Evolutionary conservation across 2,329 filamentous ascomycete genomes (phyloP), one percentile per base, ranked within the genome.

Genomic region (Cordyceps tenuipes): DNA sequence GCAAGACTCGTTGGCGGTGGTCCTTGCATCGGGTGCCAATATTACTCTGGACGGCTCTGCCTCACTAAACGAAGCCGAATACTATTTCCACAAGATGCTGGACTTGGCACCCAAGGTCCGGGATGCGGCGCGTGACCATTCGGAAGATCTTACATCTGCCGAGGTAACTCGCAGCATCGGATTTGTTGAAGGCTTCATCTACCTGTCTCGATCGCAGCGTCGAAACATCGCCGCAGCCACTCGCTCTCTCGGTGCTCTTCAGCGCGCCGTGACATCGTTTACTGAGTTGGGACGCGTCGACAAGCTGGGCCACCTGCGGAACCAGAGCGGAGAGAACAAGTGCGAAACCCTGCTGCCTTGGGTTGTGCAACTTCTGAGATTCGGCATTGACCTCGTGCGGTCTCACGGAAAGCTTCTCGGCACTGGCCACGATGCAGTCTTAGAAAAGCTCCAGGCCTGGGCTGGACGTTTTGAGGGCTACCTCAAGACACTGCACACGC

Each of bases 181-280:
- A 0, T 90, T 90, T 64, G 77, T 97, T n/a, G 94, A 99, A 70
- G 91, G 92, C 29, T 80, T 97, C 62, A 76, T 97, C 34, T 80
- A 87, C 62, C 75, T 85, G n/a, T 71, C 83, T 1, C 68, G 90
- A 13, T 73, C 76, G 3, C 89, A 92, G 70, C 79, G 87, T 61
- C 72, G 71, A 51, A 72, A 75, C 6, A 73, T 87, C 39, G 73
- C 76, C 47, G 64, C 72, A 19, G 68, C 73, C 13, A 64, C 77
- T 3, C 69, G 68, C 15, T 70, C 74, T 1, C 67, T 80, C 12
- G 66, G 68, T 13, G 68, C 68, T 15, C 72, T 85, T 6, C 68
- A 75, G 19, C 64, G 59, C n/a, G 63, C 73, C 0, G 70, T 79
- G 2, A 62, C 64, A 0, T 68, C 75, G 34, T 69, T 81, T 39